Conservation (phyloP, 345 rosid species). For the Heritiera littoralis region DNA sequence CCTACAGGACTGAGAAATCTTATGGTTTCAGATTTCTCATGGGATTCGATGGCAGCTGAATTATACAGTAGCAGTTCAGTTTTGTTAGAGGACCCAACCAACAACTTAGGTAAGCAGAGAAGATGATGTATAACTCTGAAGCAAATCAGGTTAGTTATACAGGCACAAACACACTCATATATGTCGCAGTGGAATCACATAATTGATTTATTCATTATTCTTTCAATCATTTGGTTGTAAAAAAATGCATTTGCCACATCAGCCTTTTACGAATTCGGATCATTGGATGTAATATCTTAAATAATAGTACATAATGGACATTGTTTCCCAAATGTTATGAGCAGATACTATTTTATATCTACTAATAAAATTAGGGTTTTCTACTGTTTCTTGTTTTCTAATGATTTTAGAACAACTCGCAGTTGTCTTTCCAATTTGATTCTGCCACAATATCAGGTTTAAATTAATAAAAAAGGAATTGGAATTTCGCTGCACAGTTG, state of each 20-base stretch:
- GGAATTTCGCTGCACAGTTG: too few relatives aligned
- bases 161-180: conserved; percentile 5
- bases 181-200: conserved; percentile 14
- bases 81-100: conserved; percentile 26
- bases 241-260: conserved; percentile 2
- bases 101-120: conserved; percentile 19
- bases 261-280: conserved; percentile 15
- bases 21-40: conserved; percentile 13
- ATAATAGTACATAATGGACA: conserved; percentile 7
- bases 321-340: not conserved
- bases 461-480: too few relatives aligned
- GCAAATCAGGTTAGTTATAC: conserved; percentile 30
- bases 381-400: too few relatives aligned
- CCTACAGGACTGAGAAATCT: conserved; percentile 21
- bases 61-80: not conserved
- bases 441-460: too few relatives aligned
- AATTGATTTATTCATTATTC: conserved; percentile 39
- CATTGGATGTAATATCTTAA: not conserved
- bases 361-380: too few relatives aligned
- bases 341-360: not conserved
- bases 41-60: not conserved
- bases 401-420: too few relatives aligned
- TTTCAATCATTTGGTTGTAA: conserved; percentile 22
- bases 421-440: too few relatives aligned
- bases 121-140: conserved; percentile 24